phyloP scores from a whole-genome alignment of 768 basidiomycete species.

The Asterophora parasitica region DNA sequence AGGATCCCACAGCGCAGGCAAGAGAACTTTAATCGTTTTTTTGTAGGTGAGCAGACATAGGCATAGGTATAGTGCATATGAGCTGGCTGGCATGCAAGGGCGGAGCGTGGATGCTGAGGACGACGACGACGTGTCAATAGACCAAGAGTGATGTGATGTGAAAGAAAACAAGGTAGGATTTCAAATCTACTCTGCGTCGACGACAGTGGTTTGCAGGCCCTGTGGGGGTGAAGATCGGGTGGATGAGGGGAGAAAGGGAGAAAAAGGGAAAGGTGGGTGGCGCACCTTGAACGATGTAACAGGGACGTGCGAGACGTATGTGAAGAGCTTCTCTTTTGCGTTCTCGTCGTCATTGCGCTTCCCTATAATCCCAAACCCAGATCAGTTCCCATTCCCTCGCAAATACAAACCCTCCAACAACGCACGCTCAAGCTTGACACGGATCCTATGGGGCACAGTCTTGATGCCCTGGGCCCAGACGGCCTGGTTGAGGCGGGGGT shows the following conservation, averaged over 20 bases:
- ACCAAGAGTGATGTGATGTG: not conserved
- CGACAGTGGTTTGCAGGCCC: conserved; percentile 81
- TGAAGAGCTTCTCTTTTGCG: conserved; percentile 97
- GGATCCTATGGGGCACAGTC: conserved; percentile 85
- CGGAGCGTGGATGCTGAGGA: not conserved
- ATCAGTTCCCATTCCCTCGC: not conserved
- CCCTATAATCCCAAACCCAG: conserved; percentile 39
- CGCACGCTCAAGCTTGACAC: conserved; percentile 89
- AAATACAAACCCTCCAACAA: not conserved
- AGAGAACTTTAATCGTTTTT: no score
- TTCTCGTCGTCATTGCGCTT: conserved; percentile 99
- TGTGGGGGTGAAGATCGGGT: conserved; percentile 24
- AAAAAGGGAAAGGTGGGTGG: not conserved
- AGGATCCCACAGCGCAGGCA: no score
- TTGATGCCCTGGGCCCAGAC: conserved; percentile 94
- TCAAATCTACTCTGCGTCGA: conserved; percentile 68
- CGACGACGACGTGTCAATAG: not conserved
- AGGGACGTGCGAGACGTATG: conserved; percentile 79
- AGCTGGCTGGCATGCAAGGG: conserved; percentile 6
- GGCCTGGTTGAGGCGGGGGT: conserved; percentile 95
- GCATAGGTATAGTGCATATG: conserved; percentile 9
- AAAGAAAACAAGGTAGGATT: not conserved
- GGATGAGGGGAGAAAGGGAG: not conserved
- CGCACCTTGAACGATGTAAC: conserved; percentile 83
- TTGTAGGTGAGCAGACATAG: conserved; percentile 3